A percentile compares a stretch with the other conserved stretches of the same genome.
These are phyloP conservation scores for Tuber brumale DNA, from an alignment of 495 filamentous ascomycete genomes.

Conservation along the genomic window DNA sequence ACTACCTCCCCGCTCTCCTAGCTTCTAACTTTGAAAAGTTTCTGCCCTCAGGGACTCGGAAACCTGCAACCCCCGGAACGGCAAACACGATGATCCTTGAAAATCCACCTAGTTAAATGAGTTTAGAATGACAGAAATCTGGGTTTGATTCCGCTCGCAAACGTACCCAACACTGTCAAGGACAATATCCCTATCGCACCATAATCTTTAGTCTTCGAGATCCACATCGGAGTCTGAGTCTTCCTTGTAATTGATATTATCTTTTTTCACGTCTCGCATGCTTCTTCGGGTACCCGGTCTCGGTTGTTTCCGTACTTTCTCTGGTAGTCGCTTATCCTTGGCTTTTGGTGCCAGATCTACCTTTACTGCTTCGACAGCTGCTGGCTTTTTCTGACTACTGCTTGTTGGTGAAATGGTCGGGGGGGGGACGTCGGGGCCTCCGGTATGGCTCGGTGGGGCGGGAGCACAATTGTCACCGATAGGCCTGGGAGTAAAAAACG, in stretches of 20 bases:
- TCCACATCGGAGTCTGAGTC: conserved; percentile 36
- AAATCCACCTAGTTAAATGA: neutral
- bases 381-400: conserved; percentile 1
- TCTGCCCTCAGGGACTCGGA: neutral
- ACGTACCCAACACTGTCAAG: neutral
- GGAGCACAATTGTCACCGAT: neutral
- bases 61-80: neutral
- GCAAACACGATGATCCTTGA: neutral
- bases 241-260: conserved; percentile 34
- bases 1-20: neutral
- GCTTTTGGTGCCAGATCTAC: conserved; percentile 24
- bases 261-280: conserved; percentile 28
- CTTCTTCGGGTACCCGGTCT: conserved; percentile 31
- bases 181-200: neutral
- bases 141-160: neutral
- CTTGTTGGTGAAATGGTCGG: neutral
- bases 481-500: conserved; percentile 17
- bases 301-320: conserved; percentile 22
- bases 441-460: neutral
- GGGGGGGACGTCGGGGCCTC: neutral
- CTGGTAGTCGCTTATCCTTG: conserved; percentile 19
- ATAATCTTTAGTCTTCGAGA: conserved; percentile 20
- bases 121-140: neutral
- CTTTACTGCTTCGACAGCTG: conserved; percentile 9
- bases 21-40: neutral